Conservation (phyloP, 345 rosid species). For the Lagerstroemia speciosa region DNA sequence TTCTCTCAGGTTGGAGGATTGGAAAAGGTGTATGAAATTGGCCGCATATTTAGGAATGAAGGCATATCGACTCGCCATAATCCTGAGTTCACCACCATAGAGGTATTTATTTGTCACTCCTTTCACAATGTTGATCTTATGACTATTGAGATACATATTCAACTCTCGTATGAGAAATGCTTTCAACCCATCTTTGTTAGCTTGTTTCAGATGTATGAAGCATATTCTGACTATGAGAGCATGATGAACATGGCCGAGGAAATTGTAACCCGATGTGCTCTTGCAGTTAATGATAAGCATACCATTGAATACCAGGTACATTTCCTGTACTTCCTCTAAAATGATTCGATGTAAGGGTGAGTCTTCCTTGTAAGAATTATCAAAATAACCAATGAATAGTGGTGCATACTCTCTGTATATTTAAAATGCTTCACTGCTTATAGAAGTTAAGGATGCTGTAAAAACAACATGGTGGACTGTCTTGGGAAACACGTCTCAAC, state of each 20-base stretch:
- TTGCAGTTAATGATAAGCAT: conserved; percentile 69
- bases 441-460: background rate
- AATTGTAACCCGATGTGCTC: conserved; percentile 73
- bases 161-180: background rate
- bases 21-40: conserved; percentile 93
- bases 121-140: background rate
- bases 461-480: background rate
- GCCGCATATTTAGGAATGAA: conserved; percentile 93
- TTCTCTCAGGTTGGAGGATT: conserved; percentile 84
- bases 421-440: background rate
- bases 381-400: background rate
- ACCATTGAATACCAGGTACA: conserved; percentile 76
- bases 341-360: background rate
- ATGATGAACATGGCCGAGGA: conserved; percentile 94
- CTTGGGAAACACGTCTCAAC: background rate
- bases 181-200: background rate
- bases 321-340: background rate
- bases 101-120: conserved; percentile 38
- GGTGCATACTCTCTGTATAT: background rate
- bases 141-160: background rate
- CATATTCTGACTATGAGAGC: conserved; percentile 79
- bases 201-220: conserved; percentile 74
- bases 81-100: conserved; percentile 97
- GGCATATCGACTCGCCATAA: conserved; percentile 96
- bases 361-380: conserved; percentile 5